These are phyloP conservation scores for Populus simonii DNA, from an alignment of 345 rosid species.

Conservation along the genomic window DNA sequence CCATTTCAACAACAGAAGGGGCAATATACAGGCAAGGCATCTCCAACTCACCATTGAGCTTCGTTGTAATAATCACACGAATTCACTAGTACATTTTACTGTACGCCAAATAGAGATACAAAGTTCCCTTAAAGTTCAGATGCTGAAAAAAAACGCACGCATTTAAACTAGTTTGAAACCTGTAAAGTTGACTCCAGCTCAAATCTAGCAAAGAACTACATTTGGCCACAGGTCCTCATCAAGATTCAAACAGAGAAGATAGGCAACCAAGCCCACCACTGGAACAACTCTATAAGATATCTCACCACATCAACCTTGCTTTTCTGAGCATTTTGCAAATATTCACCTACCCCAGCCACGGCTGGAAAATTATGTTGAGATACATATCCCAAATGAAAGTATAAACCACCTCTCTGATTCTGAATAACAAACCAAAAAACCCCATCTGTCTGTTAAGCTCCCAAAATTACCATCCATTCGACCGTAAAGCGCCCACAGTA, in stretches of 20 bases:
- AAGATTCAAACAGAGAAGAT: slow-evolving; percentile 58
- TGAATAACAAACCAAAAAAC: slow-evolving; percentile 58
- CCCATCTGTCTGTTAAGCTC: slow-evolving; percentile 54
- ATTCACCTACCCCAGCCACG: slow-evolving; percentile 84
- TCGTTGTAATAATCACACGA: not conserved
- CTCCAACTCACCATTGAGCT: not conserved
- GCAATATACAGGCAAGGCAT: not conserved
- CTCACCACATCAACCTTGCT: slow-evolving; percentile 48
- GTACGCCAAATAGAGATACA: not conserved
- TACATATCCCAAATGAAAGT: slow-evolving; percentile 90
- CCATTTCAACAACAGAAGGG: not conserved
- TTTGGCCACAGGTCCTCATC: slow-evolving; percentile 35
- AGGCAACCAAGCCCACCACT: slow-evolving; percentile 65
- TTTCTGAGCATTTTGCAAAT: slow-evolving; percentile 60
- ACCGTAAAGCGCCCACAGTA: slow-evolving; percentile 68
- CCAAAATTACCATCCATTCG: slow-evolving; percentile 68
- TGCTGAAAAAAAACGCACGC: not conserved
- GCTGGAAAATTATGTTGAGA: slow-evolving; percentile 83
- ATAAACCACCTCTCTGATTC: slow-evolving; percentile 80
- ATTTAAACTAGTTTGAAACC: not conserved
- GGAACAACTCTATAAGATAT: slow-evolving; percentile 68
- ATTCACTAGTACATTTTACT: slow-evolving; percentile 1
- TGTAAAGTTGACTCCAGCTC: not conserved
- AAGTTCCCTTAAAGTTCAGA: not conserved
- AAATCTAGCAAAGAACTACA: not conserved